These are phyloP conservation scores for Diutina catenulata DNA, from an alignment of 1,139 yeast genomes.

Conservation along the genomic window DNA sequence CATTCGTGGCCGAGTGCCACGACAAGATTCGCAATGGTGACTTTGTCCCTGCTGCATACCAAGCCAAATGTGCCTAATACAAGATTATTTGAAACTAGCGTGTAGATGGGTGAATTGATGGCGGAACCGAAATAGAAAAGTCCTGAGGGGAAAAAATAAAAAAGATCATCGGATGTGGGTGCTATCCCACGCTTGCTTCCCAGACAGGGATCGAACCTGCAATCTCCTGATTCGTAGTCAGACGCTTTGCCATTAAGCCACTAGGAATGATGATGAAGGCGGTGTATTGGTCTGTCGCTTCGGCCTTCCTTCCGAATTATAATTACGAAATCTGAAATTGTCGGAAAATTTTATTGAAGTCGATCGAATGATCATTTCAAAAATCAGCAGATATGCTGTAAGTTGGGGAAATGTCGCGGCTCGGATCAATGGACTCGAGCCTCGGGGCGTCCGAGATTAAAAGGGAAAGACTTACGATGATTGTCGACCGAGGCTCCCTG, in stretches of 20 bases:
- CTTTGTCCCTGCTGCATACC: neutral
- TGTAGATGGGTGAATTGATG: too few relatives aligned
- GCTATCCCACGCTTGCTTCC: neutral
- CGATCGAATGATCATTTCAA: too few relatives aligned
- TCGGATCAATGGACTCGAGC: too few relatives aligned
- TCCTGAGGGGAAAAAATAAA: neutral
- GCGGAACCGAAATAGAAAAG: neutral
- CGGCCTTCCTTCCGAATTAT: too few relatives aligned
- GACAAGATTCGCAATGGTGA: neutral
- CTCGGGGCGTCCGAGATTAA: too few relatives aligned
- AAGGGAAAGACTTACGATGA: too few relatives aligned
- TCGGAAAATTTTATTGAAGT: too few relatives aligned
- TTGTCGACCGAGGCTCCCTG: too few relatives aligned
- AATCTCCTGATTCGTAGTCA: slow-evolving; percentile 6
- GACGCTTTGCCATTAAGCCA: slow-evolving; percentile 6
- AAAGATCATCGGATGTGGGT: neutral
- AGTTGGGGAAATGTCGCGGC: too few relatives aligned
- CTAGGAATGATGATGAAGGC: slow-evolving; percentile 5
- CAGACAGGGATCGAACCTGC: slow-evolving; percentile 6
- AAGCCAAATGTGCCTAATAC: neutral
- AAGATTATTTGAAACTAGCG: neutral
- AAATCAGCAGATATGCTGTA: too few relatives aligned
- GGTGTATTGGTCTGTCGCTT: too few relatives aligned
- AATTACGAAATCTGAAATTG: too few relatives aligned
- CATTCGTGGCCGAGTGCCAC: neutral